A percentile compares a stretch with the other conserved stretches of the same genome.
phyloP scores from a whole-genome alignment of 805 yeast species.

The Nadsonia fulvescens region DNA sequence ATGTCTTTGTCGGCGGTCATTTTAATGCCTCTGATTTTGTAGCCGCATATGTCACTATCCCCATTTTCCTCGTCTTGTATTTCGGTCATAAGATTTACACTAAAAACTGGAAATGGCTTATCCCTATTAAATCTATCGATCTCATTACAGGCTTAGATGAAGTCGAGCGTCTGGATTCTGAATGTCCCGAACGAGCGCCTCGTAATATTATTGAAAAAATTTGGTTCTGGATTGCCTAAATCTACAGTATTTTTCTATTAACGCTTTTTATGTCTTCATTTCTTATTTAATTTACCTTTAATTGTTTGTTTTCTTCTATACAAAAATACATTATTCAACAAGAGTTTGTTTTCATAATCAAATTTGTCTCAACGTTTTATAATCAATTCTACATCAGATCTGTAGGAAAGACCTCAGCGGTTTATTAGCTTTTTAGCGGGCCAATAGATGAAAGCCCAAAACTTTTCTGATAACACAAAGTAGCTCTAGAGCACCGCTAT shows the following conservation, averaged over 20 bases:
- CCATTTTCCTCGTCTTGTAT: constrained; percentile 34
- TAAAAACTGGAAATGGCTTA: constrained; percentile 25
- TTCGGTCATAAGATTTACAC: constrained; percentile 37
- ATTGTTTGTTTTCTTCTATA: no score
- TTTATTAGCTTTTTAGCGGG: no score
- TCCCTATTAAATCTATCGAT: constrained; percentile 41
- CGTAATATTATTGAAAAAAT: constrained; percentile 24
- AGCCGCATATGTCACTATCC: constrained; percentile 57
- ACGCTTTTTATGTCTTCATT: no score
- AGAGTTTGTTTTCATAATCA: no score
- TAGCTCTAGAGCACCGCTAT: no score
- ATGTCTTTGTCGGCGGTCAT: constrained; percentile 33
- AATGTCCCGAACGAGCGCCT: constrained; percentile 17
- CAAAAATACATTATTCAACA: no score
- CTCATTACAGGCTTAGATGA: constrained; percentile 37
- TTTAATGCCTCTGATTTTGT: constrained; percentile 41
- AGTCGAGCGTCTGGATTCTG: constrained; percentile 35
- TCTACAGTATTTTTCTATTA: background rate
- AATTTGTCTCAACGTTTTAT: no score
- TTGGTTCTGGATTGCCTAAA: constrained; percentile 33
- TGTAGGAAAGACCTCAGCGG: no score
- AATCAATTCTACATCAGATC: no score
- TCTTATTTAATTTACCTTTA: no score
- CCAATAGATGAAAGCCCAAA: no score
- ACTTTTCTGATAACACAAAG: no score